Evolutionary conservation across 805 yeast genomes (phyloP).

Genomic region (Pichia ethanolica): DNA sequence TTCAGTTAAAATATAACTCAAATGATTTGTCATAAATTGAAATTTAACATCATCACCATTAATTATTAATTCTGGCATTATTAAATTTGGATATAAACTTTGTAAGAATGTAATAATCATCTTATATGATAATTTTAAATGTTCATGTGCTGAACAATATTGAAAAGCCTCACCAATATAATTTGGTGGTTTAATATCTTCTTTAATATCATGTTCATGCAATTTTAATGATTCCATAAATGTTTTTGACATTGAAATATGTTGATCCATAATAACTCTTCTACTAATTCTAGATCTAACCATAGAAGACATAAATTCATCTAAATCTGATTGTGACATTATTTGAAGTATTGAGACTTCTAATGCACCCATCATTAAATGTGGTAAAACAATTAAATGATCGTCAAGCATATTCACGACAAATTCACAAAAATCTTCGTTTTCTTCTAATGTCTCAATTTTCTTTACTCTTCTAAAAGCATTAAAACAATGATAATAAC

Average conservation of each 20-base stretch:
- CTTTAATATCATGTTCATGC: constrained; percentile 15
- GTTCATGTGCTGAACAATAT: constrained; percentile 65
- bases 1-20: constrained; percentile 83
- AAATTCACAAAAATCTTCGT: constrained; percentile 60
- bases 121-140: constrained; percentile 49
- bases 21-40: constrained; percentile 79
- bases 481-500: constrained; percentile 83
- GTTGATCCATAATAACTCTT: constrained; percentile 88
- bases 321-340: constrained; percentile 58
- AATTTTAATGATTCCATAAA: constrained; percentile 31
- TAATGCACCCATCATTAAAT: constrained; percentile 86
- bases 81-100: constrained; percentile 44
- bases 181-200: constrained; percentile 38
- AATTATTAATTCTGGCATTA: constrained; percentile 68
- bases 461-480: constrained; percentile 67
- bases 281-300: constrained; percentile 82
- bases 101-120: constrained; percentile 45
- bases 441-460: constrained; percentile 66
- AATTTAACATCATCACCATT: constrained; percentile 70
- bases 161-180: constrained; percentile 75
- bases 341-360: constrained; percentile 60
- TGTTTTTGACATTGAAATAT: constrained; percentile 66
- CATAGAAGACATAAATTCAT: constrained; percentile 67
- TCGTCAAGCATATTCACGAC: constrained; percentile 62
- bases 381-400: constrained; percentile 77